A percentile compares a stretch with the other conserved stretches of the same genome.
These are phyloP conservation scores for Ustulina deusta DNA, from an alignment of 2,329 filamentous ascomycete species.

Conservation along the genomic window DNA sequence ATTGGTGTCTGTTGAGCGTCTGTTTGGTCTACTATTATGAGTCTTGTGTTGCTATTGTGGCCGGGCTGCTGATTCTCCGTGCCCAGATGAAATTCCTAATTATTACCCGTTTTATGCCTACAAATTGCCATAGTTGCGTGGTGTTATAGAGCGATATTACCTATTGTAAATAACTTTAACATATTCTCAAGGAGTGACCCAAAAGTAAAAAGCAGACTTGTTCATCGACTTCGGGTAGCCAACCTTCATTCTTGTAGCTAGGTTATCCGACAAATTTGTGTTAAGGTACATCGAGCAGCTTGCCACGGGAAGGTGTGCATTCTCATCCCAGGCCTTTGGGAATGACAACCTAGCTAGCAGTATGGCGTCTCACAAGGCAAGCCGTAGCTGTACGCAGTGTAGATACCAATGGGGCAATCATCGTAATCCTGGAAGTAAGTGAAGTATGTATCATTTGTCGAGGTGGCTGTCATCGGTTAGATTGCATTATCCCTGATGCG, in stretches of 20 bases:
- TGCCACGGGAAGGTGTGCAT: neutral
- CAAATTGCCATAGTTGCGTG: too few relatives aligned
- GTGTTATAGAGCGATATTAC: too few relatives aligned
- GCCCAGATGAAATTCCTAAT: too few relatives aligned
- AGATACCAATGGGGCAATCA: slow-evolving; percentile 50
- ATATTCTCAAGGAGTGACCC: neutral
- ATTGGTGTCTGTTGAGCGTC: too few relatives aligned
- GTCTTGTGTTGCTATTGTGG: too few relatives aligned
- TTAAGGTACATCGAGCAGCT: neutral
- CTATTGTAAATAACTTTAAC: neutral
- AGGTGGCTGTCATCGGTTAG: slow-evolving; percentile 45
- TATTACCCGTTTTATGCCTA: too few relatives aligned
- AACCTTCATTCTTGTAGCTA: neutral
- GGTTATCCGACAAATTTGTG: neutral
- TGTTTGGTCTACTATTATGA: too few relatives aligned
- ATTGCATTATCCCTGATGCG: neutral
- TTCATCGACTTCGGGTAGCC: neutral
- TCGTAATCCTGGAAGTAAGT: slow-evolving; percentile 48
- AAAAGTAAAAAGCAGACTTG: neutral
- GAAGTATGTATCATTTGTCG: slow-evolving; percentile 51
- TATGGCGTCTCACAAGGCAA: slow-evolving; percentile 43
- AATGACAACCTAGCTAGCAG: slow-evolving; percentile 20
- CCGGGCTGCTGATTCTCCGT: too few relatives aligned
- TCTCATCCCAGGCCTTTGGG: neutral
- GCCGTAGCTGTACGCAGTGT: slow-evolving; percentile 49